Base-by-base conservation (phyloP, 2,329 filamentous ascomycete genomes). In the Fragosphaeria purpurea region DNA sequence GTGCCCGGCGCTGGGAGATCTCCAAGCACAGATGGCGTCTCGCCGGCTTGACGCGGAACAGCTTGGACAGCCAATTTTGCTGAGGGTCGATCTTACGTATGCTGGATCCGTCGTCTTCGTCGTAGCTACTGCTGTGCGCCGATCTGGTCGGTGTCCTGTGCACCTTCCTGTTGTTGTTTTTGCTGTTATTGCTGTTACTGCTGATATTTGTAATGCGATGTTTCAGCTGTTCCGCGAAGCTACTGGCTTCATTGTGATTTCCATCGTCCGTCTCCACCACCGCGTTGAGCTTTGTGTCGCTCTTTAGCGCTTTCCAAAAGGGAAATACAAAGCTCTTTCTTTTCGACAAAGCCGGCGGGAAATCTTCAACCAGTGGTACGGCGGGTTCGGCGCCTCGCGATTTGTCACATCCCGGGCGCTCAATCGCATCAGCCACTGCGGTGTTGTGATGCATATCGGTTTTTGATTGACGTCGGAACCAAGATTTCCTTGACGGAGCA, bases 41-140 rank as follows among this genome's bases (percentile, higher is more conserved):
- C 0, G 84, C 86, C 1, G 91, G 91, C 64, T 93, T 95, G 62
- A 96, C 84, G 50, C 88, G 82, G 70, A 97, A 88, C 44, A 97
- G 80, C 12, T 88, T 85, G 34, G 88, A 85, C 48, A 97, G 78
- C 90, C 91, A 96, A 58, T 85, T 95, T 61, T 88, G 83, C 62
- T 82, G 83, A 34, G 80, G 76, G 55, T 81, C 82, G 60, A 78
- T 85, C 66, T 75, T 75, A 51, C 75, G 75, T 63, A 55, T 68
- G 69, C 65, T 65, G 53, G 63, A 65, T 34, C 65, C 63, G 35
- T 65, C 66, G 33, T 66, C 66, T 22, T 63, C 61, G 54, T 54
- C 51, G 35, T 52, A 46, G 41, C 50, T 52, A 33, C 47, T 41
- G 7, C n/a, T 34, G 39, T 40, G 42, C 13, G 41, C 40, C 4